phyloP scores from a whole-genome alignment of 345 rosid species.

The Lumnitzera racemosa region DNA sequence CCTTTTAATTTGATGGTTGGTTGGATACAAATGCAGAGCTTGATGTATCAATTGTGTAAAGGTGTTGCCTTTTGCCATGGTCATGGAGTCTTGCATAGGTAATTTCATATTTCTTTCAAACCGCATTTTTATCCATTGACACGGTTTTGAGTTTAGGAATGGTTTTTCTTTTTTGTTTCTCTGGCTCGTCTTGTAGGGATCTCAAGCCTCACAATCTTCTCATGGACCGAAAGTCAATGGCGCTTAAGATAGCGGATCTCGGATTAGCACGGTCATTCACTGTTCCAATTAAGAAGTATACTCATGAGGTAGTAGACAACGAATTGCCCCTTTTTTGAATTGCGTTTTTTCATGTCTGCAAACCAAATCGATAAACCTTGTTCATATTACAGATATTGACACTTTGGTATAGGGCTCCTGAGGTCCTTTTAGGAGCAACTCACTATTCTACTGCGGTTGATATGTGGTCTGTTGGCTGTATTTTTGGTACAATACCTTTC shows the following conservation, averaged over 20 bases:
- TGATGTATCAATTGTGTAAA: slow-evolving; percentile 96
- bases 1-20: no score
- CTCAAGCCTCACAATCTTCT: slow-evolving; percentile 93
- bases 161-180: no score
- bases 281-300: slow-evolving; percentile 88
- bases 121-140: background rate
- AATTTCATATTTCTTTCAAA: background rate
- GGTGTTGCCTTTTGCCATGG: slow-evolving; percentile 97
- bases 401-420: slow-evolving; percentile 96
- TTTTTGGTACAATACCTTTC: slow-evolving; percentile 51
- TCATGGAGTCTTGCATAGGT: slow-evolving; percentile 94
- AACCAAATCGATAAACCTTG: background rate
- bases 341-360: background rate
- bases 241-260: slow-evolving; percentile 90
- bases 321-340: background rate
- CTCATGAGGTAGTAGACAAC: slow-evolving; percentile 67
- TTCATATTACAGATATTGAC: slow-evolving; percentile 56
- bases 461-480: slow-evolving; percentile 93
- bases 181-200: slow-evolving; percentile 37
- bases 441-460: slow-evolving; percentile 97
- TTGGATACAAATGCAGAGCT: slow-evolving; percentile 35
- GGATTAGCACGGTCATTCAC: slow-evolving; percentile 88
- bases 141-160: background rate
- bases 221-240: slow-evolving; percentile 70
- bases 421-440: slow-evolving; percentile 87